Evolutionary conservation across 108 stramenopile species (phyloP).

Genomic region (Skeletonema tropicum): DNA sequence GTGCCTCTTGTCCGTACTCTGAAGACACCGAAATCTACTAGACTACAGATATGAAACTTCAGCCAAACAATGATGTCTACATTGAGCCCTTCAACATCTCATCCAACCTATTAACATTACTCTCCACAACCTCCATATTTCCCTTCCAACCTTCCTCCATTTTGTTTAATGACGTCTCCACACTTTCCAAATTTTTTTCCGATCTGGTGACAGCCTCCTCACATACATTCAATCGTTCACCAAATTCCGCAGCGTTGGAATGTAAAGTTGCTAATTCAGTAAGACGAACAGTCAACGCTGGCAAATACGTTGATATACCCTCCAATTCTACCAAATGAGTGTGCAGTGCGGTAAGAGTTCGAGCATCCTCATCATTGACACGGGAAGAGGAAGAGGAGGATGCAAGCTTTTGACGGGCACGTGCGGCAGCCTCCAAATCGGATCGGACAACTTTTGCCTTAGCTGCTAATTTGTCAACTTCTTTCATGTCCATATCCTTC

Average conservation of each 20-base stretch:
- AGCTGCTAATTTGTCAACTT: slow-evolving; percentile 44
- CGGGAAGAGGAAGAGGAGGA: slow-evolving; percentile 37
- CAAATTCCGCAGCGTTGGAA: slow-evolving; percentile 63
- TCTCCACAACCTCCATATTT: slow-evolving; percentile 63
- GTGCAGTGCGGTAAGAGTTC: slow-evolving; percentile 73
- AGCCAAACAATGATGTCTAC: not conserved
- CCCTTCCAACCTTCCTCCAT: slow-evolving; percentile 63
- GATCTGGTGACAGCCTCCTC: slow-evolving; percentile 56
- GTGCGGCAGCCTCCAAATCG: slow-evolving; percentile 48
- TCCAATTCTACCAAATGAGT: slow-evolving; percentile 74
- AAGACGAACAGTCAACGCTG: slow-evolving; percentile 65
- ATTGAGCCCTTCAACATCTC: slow-evolving; percentile 25
- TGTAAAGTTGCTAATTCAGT: slow-evolving; percentile 68
- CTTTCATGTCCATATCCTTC: slow-evolving; percentile 37
- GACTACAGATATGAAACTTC: not conserved
- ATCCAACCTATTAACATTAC: slow-evolving; percentile 73
- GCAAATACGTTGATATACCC: slow-evolving; percentile 64
- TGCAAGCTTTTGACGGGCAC: slow-evolving; percentile 30
- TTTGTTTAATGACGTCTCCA: slow-evolving; percentile 60
- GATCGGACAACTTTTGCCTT: slow-evolving; percentile 45
- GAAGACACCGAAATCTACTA: not conserved
- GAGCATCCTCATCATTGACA: slow-evolving; percentile 57
- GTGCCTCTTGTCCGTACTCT: too few species aligned
- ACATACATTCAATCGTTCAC: slow-evolving; percentile 46
- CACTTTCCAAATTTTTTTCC: slow-evolving; percentile 37